Percentiles rank a stretch among this genome's conserved stretches.
phyloP scores from a whole-genome alignment of 1,139 yeast species.

The Candida sojae region DNA sequence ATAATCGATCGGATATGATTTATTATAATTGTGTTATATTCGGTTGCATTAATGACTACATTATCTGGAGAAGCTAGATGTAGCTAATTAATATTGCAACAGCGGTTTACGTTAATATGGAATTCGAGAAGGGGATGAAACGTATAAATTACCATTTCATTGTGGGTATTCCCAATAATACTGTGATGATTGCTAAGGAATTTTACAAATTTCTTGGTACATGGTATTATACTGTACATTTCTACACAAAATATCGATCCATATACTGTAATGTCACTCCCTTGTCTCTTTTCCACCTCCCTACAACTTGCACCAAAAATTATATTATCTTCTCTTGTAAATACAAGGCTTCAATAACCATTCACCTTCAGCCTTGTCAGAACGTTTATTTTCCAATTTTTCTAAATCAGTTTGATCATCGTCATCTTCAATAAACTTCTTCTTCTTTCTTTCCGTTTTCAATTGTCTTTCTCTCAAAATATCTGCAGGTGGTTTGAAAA shows the following conservation, averaged over 20 bases:
- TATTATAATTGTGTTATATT: too few species aligned
- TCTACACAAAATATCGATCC: background rate
- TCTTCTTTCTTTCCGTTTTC: slow-evolving; percentile 61
- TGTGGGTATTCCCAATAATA: background rate
- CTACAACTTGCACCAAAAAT: background rate
- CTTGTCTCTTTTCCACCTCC: too few species aligned
- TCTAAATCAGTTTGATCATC: slow-evolving; percentile 68
- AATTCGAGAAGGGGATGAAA: background rate
- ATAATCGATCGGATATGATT: too few species aligned
- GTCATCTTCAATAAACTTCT: slow-evolving; percentile 73
- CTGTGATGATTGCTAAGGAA: background rate
- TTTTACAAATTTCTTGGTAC: background rate
- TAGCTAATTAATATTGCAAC: background rate
- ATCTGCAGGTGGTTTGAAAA: slow-evolving; percentile 81
- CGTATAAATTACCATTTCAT: too few species aligned
- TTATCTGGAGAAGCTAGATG: background rate
- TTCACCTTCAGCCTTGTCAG: slow-evolving; percentile 70
- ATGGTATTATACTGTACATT: background rate
- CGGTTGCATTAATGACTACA: too few species aligned
- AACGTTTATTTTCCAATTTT: slow-evolving; percentile 55
- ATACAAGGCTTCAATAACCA: slow-evolving; percentile 96
- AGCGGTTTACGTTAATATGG: background rate
- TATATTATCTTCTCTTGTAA: slow-evolving; percentile 74
- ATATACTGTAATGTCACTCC: too few species aligned
- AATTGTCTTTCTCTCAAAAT: slow-evolving; percentile 65